Conservation (phyloP, 148 eudicot species). For the Silene latifolia region DNA sequence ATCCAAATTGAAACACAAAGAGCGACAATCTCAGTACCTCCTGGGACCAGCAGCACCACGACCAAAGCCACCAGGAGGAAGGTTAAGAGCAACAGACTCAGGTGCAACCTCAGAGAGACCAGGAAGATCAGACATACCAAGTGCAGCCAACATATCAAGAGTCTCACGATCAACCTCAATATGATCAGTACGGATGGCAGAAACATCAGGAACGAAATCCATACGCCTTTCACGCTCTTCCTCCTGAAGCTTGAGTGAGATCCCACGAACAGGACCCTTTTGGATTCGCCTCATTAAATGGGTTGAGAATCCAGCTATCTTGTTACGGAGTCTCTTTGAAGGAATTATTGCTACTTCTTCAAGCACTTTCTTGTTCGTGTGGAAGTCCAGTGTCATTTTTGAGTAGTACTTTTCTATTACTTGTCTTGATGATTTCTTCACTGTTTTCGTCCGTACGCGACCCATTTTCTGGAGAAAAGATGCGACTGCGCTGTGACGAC, state of each 20-base stretch:
- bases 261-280: conserved; percentile 39
- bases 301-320: conserved; percentile 45
- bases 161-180: conserved; percentile 39
- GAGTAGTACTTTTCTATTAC: conserved; percentile 39
- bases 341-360: conserved; percentile 46
- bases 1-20: no score
- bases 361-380: conserved; percentile 42
- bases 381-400: conserved; percentile 43
- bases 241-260: conserved; percentile 41
- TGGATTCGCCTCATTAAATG: conserved; percentile 39
- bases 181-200: conserved; percentile 31
- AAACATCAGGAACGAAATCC: conserved; percentile 39
- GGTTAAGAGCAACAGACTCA: neutral
- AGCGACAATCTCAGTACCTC: conserved; percentile 7
- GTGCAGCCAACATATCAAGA: conserved; percentile 30
- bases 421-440: conserved; percentile 41
- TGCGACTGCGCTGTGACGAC: no score
- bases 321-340: conserved; percentile 43
- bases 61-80: conserved; percentile 6
- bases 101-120: conserved; percentile 17
- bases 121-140: conserved; percentile 39
- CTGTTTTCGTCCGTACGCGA: conserved; percentile 40
- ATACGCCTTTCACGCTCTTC: conserved; percentile 40
- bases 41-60: conserved; percentile 20
- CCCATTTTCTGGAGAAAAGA: conserved; percentile 25